phyloP scores from a whole-genome alignment of 371 early-diverging fungal species.

The Circinella umbellata region DNA sequence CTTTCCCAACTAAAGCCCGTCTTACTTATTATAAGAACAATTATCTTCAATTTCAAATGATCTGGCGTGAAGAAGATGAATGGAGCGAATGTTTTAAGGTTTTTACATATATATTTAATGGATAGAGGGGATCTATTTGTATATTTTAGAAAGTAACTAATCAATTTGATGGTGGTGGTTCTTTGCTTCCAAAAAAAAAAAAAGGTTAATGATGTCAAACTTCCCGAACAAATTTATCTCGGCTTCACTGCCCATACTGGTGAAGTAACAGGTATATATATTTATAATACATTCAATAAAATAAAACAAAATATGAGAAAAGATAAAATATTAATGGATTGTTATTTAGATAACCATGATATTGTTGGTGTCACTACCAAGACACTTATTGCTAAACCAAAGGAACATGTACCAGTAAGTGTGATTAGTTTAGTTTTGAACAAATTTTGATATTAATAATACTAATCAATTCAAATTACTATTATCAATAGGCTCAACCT shows the following conservation, averaged over 20 bases:
- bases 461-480: too few species aligned
- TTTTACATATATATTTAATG: not conserved
- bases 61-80: conserved; percentile 66
- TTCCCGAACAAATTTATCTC: conserved; percentile 80
- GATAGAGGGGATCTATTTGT: not conserved
- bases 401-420: conserved; percentile 32
- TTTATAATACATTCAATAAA: too few species aligned
- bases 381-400: conserved; percentile 41
- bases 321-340: too few species aligned
- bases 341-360: conserved; percentile 76
- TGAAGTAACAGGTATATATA: conserved; percentile 70
- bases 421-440: not conserved
- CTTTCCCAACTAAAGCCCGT: conserved; percentile 70
- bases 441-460: too few species aligned
- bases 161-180: not conserved
- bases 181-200: not conserved
- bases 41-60: conserved; percentile 67
- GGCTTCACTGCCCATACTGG: conserved; percentile 94
- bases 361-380: conserved; percentile 68
- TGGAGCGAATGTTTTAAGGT: conserved; percentile 87
- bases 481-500: conserved; percentile 1
- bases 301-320: too few species aligned
- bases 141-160: not conserved
- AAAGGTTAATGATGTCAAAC: conserved; percentile 60
- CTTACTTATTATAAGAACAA: conserved; percentile 79